phyloP scores from a whole-genome alignment of 2,329 filamentous ascomycete genomes.

The Fusarium sp. region DNA sequence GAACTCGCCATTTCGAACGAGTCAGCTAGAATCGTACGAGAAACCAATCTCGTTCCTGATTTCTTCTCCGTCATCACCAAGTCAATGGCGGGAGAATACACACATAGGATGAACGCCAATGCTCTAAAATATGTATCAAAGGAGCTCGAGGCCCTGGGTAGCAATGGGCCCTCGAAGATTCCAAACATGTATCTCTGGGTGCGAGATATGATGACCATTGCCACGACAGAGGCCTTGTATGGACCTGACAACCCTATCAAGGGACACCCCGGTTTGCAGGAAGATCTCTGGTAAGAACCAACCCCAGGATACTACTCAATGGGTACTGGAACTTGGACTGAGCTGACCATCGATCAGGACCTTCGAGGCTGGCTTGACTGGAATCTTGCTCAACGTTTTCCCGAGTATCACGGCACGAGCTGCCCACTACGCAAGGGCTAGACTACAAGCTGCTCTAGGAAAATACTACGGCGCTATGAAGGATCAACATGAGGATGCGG shows the following conservation, averaged over 20 bases:
- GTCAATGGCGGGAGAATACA: conserved; percentile 46
- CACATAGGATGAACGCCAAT: conserved; percentile 50
- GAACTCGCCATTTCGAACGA: conserved; percentile 51
- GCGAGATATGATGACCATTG: conserved; percentile 42
- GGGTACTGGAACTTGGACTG: background rate
- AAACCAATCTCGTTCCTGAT: conserved; percentile 46
- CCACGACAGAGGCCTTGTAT: conserved; percentile 23
- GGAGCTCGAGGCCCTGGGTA: conserved; percentile 42
- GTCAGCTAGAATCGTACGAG: conserved; percentile 25
- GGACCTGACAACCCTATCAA: conserved; percentile 25
- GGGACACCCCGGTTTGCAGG: background rate
- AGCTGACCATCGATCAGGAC: background rate
- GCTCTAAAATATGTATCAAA: conserved; percentile 50
- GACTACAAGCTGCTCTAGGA: conserved; percentile 14
- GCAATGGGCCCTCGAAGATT: background rate
- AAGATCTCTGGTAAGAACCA: conserved; percentile 19
- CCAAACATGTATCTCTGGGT: conserved; percentile 50
- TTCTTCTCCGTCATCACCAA: conserved; percentile 52
- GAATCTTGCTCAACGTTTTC: conserved; percentile 21
- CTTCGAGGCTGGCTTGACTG: conserved; percentile 12
- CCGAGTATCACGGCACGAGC: conserved; percentile 19
- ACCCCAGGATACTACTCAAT: background rate
- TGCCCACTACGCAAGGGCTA: conserved; percentile 12
- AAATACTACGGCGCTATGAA: conserved; percentile 19
- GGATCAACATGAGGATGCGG: conserved; percentile 13